These are phyloP conservation scores for Sarocladium strictum DNA, from an alignment of 2,329 filamentous ascomycete genomes.

Conservation along the genomic window DNA sequence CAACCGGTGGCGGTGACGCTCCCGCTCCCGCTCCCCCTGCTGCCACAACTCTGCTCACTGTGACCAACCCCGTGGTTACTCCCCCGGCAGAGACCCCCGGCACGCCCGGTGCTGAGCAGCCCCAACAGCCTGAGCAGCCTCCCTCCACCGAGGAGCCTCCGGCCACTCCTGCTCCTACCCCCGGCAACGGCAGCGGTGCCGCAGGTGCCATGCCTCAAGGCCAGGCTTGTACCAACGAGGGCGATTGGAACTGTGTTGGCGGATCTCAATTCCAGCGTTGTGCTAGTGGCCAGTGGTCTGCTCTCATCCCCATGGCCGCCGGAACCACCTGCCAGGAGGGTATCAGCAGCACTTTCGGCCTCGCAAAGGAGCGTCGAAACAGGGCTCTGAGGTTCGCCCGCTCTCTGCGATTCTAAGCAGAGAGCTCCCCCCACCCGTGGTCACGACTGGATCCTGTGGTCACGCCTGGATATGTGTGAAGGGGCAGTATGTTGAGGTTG, in stretches of 20 bases:
- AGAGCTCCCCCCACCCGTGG: too few species aligned
- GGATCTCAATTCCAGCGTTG: conserved; percentile 52
- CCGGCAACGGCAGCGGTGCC: conserved; percentile 12
- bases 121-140: background rate
- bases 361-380: background rate
- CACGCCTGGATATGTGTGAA: too few species aligned
- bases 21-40: conserved; percentile 14
- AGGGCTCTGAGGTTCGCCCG: conserved; percentile 1
- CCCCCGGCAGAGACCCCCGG: conserved; percentile 15
- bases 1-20: conserved; percentile 14
- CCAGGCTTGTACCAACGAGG: conserved; percentile 45
- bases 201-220: conserved; percentile 28
- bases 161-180: conserved; percentile 9
- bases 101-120: conserved; percentile 16
- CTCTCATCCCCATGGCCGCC: conserved; percentile 39
- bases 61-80: conserved; percentile 12
- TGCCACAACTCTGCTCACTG: conserved; percentile 10
- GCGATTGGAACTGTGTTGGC: conserved; percentile 54
- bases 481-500: too few species aligned
- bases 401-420: conserved; percentile 5
- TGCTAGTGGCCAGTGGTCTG: conserved; percentile 51
- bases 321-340: conserved; percentile 45
- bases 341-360: conserved; percentile 12
- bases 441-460: too few species aligned
- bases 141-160: background rate